Base-by-base conservation (phyloP, 2,329 filamentous ascomycete genomes). In the Diaporthe longicolla region DNA sequence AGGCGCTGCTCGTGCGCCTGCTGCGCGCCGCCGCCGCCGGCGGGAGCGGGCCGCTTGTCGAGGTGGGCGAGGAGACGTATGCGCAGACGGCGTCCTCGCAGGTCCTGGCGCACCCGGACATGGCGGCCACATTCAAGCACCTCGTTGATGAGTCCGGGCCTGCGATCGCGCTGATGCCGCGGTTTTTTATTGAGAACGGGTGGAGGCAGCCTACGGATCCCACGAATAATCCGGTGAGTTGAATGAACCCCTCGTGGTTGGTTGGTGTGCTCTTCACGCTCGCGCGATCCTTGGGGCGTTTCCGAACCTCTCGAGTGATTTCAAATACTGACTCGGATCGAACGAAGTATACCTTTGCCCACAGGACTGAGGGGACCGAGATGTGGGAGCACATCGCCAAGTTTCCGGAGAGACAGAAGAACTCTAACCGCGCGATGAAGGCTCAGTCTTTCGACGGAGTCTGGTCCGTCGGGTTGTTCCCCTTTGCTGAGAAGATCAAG, bases 391-490 rank as follows among this genome's bases (percentile, higher is more conserved):
- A 71, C 21, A 63, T 71, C 13, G 69, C 69, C 57, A 52, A 43
- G 57, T 71, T 71, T 6, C 69, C 69, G 1, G 57, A 63, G 55
- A 40, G 69, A 19, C 69, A 71, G 29, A 61, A 59, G 13, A 63
- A 54, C 10, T 71, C 55, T 4, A 71, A 71, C 1, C 55, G 17
- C 21, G 69, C 69, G 17, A 71, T 71, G 57, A 71, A 71, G 69
- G 57, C 57, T 24, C 69, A 71, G 19, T 52, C 55, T 1, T 71
- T 63, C 6, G 57, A 71, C 10, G 69, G 69, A 4, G 55, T 54
- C 17, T 71, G 69, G 69, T 59, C 69, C 3, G 69, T 71, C 6
- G 69, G 69, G 21, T n/a, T 71, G 57, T 71, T 61, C 29, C 69
- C 69, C 13, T 71, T 71, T 24, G 43, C 57, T 11, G 69, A 71